Conservation (phyloP, 2,329 filamentous ascomycete species). For the Canariomyces notabilis region DNA sequence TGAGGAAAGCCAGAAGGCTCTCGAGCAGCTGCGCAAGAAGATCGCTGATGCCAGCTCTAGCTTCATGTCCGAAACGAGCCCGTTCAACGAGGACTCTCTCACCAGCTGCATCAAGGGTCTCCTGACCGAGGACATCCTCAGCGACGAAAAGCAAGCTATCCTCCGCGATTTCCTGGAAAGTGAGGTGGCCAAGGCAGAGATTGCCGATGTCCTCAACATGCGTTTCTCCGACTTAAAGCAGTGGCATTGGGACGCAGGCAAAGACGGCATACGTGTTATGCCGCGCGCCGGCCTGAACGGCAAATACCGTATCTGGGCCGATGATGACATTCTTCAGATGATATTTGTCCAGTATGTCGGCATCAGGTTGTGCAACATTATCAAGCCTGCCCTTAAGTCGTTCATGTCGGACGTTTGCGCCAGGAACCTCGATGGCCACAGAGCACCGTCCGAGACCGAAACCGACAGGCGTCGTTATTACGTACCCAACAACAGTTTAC, state of each 20-base stretch:
- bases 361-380: conserved; percentile 30
- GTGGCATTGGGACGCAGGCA: conserved; percentile 39
- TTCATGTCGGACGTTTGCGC: conserved; percentile 20
- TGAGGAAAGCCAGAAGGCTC: conserved; percentile 25
- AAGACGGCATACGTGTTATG: conserved; percentile 37
- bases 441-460: conserved; percentile 22
- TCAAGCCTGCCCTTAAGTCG: conserved; percentile 26
- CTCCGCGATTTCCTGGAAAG: conserved; percentile 37
- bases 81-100: conserved; percentile 31
- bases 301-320: conserved; percentile 42
- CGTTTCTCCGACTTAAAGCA: conserved; percentile 36
- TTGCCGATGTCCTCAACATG: conserved; percentile 40
- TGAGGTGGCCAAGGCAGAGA: conserved; percentile 36
- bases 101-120: conserved; percentile 35
- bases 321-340: conserved; percentile 42
- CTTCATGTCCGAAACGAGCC: conserved; percentile 25
- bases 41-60: conserved; percentile 16
- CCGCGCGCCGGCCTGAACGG: conserved; percentile 39
- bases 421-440: conserved; percentile 12
- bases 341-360: conserved; percentile 41
- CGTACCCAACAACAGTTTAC: too few species aligned
- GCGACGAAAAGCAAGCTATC: conserved; percentile 37
- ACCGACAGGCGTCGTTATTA: conserved; percentile 27
- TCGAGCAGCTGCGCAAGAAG: conserved; percentile 18
- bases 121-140: conserved; percentile 37